Evolutionary conservation across 768 basidiomycete genomes (phyloP), one percentile per base, ranked within the genome.

Genomic region (Xerocomellus chrysenteron): DNA sequence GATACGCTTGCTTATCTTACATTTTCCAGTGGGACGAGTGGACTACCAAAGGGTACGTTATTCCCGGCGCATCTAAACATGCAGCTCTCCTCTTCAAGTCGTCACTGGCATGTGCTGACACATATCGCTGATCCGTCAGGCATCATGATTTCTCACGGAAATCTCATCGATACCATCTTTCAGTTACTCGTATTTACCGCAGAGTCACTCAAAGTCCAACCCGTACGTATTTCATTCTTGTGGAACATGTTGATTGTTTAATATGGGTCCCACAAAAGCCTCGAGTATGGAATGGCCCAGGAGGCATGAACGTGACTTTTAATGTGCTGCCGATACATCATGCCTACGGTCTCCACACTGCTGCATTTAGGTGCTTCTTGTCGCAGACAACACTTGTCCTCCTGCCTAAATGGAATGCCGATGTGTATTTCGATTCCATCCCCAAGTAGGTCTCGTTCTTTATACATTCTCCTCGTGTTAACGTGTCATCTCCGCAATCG

Each of bases 21-120:
- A 0, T 89, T 88, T 65, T 91, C 89, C 0, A 90, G 89, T 62
- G 89, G 89, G 24, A 91, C 90, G 0, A 90, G 80, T 56, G 89
- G 90, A 0, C 72, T 85, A 4, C 87, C 89, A 0, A 91, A 91
- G 80, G 87, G 88, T 84, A 26, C 8, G 65, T 57, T 8, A 6
- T 17, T 3, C 7, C 11, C n/a, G 54, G 36, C 12, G 17, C 17
- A 48, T 24, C 11, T 32, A 33, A 26, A 28, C 19, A 35, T 36
- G 9, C 6, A 35, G 4, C 11, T 3, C 26, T 17, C n/a, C 44
- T 32, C 21, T 8, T 16, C 9, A 26, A 33, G n/a, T 39, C 14
- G 17, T 5, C n/a, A 21, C 9, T 21, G 12, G 9, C 33, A 35
- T n/a, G 28, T 26, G 26, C 49, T 55, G n/a, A 72, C 19, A 7